Evolutionary conservation across 345 rosid species (phyloP).

Genomic region (Euphorbia lathyris): DNA sequence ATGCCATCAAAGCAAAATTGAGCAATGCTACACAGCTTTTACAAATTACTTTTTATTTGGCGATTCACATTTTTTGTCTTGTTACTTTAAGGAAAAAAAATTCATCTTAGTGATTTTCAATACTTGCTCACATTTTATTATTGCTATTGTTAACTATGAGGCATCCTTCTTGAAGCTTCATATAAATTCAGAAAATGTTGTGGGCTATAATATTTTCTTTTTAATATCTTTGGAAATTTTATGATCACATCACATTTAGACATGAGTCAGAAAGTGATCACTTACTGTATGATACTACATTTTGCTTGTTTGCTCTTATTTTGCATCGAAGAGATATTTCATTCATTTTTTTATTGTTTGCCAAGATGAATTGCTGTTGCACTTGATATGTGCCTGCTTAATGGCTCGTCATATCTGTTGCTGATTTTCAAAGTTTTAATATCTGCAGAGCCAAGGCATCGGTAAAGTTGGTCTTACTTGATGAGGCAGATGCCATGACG

Average conservation of each 20-base stretch:
- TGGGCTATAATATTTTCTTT: neutral
- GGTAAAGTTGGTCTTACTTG: constrained; percentile 86
- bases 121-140: neutral
- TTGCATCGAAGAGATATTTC: neutral
- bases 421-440: constrained; percentile 10
- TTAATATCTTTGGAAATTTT: neutral
- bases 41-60: neutral
- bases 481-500: constrained; percentile 98
- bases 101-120: neutral
- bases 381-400: neutral
- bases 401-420: constrained; percentile 2
- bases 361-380: neutral
- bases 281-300: neutral
- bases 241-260: neutral
- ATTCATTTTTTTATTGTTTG: neutral
- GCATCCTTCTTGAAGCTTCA: neutral
- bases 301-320: neutral
- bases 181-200: neutral
- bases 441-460: constrained; percentile 57
- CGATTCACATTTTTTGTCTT: neutral
- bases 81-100: neutral
- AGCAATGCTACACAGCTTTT: neutral
- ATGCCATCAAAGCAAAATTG: neutral
- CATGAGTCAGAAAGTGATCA: neutral
- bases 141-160: neutral